Conservation (phyloP, 306 rosid genomes). For the Glycine tomentella region DNA sequence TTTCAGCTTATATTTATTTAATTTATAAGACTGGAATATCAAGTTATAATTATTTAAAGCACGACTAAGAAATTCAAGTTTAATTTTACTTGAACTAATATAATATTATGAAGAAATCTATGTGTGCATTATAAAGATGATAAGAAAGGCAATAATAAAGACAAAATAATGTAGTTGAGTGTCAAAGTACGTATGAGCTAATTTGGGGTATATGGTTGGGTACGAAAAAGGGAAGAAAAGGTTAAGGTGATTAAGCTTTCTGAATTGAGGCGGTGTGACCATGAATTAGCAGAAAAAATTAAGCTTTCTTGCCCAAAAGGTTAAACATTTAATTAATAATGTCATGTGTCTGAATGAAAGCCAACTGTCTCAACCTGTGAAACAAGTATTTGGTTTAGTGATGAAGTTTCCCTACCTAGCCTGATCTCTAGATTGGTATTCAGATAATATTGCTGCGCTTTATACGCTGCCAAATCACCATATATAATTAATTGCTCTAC, state of each 20-base stretch:
- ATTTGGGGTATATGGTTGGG: background rate
- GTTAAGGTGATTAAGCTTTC: slow-evolving; percentile 24
- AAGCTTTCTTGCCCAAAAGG: slow-evolving; percentile 4
- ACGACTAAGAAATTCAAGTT: too few relatives aligned
- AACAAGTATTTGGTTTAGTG: slow-evolving; percentile 41
- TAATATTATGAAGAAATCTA: too few relatives aligned
- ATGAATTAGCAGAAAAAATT: slow-evolving; percentile 10
- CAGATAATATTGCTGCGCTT: slow-evolving; percentile 41
- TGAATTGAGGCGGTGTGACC: slow-evolving; percentile 7
- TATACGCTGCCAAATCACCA: background rate
- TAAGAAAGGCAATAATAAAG: background rate
- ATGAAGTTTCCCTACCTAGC: background rate
- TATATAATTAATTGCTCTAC: background rate
- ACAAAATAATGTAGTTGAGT: slow-evolving; percentile 5
- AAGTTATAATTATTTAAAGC: too few relatives aligned
- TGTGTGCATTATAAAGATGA: too few relatives aligned
- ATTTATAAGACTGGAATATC: too few relatives aligned
- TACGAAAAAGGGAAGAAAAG: background rate
- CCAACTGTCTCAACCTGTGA: slow-evolving; percentile 53
- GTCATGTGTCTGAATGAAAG: slow-evolving; percentile 26
- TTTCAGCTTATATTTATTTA: too few relatives aligned
- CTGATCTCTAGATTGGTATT: background rate
- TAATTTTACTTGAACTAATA: too few relatives aligned
- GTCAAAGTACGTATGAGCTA: background rate
- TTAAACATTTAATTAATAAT: background rate